Conservation (phyloP, 805 yeast species). For the Metschnikowia cerradonensis region DNA sequence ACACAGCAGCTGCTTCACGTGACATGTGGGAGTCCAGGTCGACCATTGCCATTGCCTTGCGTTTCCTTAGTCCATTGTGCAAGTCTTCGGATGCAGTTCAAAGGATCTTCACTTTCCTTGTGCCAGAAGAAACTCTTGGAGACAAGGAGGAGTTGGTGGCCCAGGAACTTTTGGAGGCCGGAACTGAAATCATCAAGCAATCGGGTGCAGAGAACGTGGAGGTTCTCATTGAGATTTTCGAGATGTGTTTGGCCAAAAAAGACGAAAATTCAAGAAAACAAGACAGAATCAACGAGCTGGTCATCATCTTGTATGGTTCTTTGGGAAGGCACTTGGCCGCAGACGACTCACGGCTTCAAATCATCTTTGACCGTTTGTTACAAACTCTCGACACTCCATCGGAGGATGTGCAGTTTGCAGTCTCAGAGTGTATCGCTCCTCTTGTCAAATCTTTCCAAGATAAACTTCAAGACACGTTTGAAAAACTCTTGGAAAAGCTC, state of each 20-base stretch:
- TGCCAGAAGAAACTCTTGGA: conserved; percentile 62
- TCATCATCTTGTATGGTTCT: conserved; percentile 85
- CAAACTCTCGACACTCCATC: conserved; percentile 81
- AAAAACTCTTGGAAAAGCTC: conserved; percentile 54
- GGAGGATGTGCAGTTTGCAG: conserved; percentile 84
- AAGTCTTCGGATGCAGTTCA: conserved; percentile 39
- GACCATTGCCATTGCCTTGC: conserved; percentile 70
- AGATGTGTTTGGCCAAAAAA: conserved; percentile 52
- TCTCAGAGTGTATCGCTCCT: conserved; percentile 82
- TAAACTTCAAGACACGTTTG: conserved; percentile 52
- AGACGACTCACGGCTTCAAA: conserved; percentile 60
- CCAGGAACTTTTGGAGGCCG: conserved; percentile 86
- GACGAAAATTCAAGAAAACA: conserved; percentile 46
- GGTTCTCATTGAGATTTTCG: conserved; percentile 75
- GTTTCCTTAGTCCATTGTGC: conserved; percentile 50
- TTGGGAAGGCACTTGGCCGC: conserved; percentile 77
- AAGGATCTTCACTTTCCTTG: conserved; percentile 57
- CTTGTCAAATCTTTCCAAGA: conserved; percentile 57
- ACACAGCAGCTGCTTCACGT: conserved; percentile 53
- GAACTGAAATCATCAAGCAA: conserved; percentile 60
- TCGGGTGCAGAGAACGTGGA: conserved; percentile 72
- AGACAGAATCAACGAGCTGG: conserved; percentile 69
- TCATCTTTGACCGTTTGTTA: conserved; percentile 65
- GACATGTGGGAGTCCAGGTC: conserved; percentile 86
- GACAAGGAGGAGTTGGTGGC: conserved; percentile 72